Conservation (phyloP, 768 basidiomycete genomes). For the Mycena galericulata region DNA sequence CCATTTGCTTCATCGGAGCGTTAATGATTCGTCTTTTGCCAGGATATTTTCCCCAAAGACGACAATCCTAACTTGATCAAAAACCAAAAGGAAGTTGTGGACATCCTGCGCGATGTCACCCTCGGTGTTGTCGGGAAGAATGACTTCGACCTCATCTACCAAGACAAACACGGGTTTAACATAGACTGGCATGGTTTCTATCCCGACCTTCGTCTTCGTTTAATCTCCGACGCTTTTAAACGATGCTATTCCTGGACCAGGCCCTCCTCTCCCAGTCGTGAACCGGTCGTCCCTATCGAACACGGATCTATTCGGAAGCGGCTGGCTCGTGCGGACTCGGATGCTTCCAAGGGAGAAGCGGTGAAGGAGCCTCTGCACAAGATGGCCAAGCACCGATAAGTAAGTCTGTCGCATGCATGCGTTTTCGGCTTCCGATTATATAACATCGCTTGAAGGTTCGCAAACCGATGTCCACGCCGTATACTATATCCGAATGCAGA, state of each 20-base stretch:
- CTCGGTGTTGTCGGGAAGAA: background rate
- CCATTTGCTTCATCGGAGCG: background rate
- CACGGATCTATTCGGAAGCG: too few species aligned
- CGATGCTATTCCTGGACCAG: background rate
- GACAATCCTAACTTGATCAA: background rate
- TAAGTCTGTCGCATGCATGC: too few species aligned
- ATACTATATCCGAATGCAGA: too few species aligned
- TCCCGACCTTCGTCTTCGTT: background rate
- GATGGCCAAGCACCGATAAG: too few species aligned
- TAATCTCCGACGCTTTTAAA: background rate
- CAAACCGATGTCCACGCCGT: too few species aligned
- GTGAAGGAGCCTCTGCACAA: too few species aligned
- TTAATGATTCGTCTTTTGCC: background rate
- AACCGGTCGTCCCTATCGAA: too few species aligned
- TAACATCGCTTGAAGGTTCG: too few species aligned
- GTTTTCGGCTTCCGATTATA: too few species aligned
- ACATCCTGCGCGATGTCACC: background rate
- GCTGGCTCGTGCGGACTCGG: too few species aligned
- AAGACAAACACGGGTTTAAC: background rate
- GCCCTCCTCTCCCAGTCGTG: too few species aligned
- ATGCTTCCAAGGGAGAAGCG: too few species aligned
- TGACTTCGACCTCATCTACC: background rate
- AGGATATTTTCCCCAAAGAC: background rate
- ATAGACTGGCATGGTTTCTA: slow-evolving; percentile 3
- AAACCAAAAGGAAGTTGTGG: background rate